A percentile compares a stretch with the other conserved stretches of the same genome.
These are phyloP conservation scores for Spatholobus suberectus DNA, from an alignment of 306 rosid genomes.

Conservation along the genomic window DNA sequence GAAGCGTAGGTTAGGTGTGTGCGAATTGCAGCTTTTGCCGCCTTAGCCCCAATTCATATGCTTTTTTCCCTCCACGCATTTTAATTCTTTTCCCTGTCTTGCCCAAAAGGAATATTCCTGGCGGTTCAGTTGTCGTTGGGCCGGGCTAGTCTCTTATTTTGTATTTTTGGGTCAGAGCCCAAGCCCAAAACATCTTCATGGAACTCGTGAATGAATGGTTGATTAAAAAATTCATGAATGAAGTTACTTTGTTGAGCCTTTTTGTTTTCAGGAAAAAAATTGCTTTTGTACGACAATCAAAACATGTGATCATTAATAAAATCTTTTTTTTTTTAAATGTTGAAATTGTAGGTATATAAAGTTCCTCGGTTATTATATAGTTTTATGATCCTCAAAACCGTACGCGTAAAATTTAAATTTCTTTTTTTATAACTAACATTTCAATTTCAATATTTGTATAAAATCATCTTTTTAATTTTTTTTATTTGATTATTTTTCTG, in stretches of 20 bases:
- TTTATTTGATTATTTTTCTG: not conserved
- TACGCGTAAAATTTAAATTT: too few relatives aligned
- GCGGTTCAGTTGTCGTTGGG: not conserved
- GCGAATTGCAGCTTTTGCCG: conserved; percentile 29
- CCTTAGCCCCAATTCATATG: conserved; percentile 40
- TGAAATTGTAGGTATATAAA: not conserved
- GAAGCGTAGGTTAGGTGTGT: not conserved
- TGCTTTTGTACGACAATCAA: not conserved
- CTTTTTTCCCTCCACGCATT: conserved; percentile 30
- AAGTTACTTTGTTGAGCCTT: not conserved
- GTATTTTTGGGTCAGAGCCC: not conserved
- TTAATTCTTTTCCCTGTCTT: not conserved
- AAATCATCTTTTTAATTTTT: too few relatives aligned
- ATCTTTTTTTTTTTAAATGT: not conserved
- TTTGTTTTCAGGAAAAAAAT: not conserved
- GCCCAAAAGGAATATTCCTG: not conserved
- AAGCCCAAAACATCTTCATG: not conserved
- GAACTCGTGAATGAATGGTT: not conserved
- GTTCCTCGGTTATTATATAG: not conserved
- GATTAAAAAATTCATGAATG: not conserved
- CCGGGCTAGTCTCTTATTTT: not conserved
- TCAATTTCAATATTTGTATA: not conserved
- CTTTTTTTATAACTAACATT: too few relatives aligned
- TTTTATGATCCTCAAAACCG: not conserved
- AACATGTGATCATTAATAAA: not conserved